These are phyloP conservation scores for Colletotrichum musae DNA, from an alignment of 2,329 filamentous ascomycete genomes.

Conservation along the genomic window DNA sequence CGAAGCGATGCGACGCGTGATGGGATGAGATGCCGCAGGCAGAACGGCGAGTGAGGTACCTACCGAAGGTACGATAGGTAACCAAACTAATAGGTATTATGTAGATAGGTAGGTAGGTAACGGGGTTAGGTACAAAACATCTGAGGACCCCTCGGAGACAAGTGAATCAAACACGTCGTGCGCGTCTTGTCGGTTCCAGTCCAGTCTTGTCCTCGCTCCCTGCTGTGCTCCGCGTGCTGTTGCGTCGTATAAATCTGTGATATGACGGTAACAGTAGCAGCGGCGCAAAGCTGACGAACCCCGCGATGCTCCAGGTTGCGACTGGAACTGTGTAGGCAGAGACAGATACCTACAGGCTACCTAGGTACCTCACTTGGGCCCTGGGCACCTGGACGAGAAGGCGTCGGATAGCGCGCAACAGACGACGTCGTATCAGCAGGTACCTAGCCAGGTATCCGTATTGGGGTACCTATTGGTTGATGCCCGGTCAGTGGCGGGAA, in stretches of 20 bases:
- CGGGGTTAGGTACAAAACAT: too few species aligned
- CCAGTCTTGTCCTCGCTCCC: too few species aligned
- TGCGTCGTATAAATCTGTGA: not conserved
- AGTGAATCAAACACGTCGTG: too few species aligned
- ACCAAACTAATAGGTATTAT: too few species aligned
- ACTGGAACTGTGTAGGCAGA: not conserved
- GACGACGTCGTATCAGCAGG: conserved; percentile 27
- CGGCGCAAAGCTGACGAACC: not conserved
- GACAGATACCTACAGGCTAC: too few species aligned
- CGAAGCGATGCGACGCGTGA: conserved; percentile 26
- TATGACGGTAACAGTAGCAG: not conserved
- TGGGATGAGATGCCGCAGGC: conserved; percentile 5
- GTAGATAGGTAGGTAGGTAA: too few species aligned
- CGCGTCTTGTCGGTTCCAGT: too few species aligned
- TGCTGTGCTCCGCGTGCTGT: not conserved
- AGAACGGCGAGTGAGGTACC: too few species aligned
- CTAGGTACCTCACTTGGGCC: too few species aligned
- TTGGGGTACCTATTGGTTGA: not conserved
- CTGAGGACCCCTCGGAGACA: not conserved
- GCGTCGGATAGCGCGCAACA: conserved; percentile 31
- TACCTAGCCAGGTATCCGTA: not conserved
- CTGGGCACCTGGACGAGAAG: not conserved
- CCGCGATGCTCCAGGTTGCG: conserved; percentile 21
- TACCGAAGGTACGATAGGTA: too few species aligned
- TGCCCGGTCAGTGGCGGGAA: conserved; percentile 16